Evolutionary conservation across 805 yeast species (phyloP), one percentile per base, ranked within the genome.

Genomic region (Pachysolen tannophilus): DNA sequence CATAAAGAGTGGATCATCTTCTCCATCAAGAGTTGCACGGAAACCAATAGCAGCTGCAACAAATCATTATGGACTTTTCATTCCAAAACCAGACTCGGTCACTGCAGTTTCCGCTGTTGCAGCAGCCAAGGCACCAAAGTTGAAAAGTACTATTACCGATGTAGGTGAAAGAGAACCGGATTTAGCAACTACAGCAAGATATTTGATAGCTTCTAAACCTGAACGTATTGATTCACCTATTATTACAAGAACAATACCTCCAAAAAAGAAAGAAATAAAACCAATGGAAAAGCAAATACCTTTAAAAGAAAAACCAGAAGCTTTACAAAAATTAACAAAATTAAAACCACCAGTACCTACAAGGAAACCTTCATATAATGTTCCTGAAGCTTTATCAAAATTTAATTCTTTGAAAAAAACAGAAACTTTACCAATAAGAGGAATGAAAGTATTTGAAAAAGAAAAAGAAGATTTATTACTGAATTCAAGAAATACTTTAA

Each of bases 91-190:
- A 2, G 32, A 33, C 11, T 21, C 39, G 1, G 7, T 44, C 8
- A 35, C 34, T 11, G 50, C 41, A 2, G 31, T 44, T 20, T 48
- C 50, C 4, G 51, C 53, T 2, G 17, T 41, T 1, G 44, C 48
- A 2, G 50, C 49, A 5, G 53, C 53, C 4, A 45, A 43, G 29
- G 51, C 53, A 0, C 50, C 48, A 13, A 42, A 41, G 11, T 37
- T 48, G 29, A 42, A 29, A 35, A 33, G 24, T n/a, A 35, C 14
- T 8, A 26, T 29, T 8, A 33, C 37, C 6, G 47, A 43, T 13
- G 23, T 43, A 5, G 46, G 45, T 7, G 48, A 42, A 21, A 37
- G 41, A 21, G 30, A 42, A 4, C 41, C 39, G 5, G 44, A 35
- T 30, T 24, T 45, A 21, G 18, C 11, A 18, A 30, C 32, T 15